Conservation (phyloP, 202 grass and related monocot genomes). For the Dendrocalamus latiflorus region DNA sequence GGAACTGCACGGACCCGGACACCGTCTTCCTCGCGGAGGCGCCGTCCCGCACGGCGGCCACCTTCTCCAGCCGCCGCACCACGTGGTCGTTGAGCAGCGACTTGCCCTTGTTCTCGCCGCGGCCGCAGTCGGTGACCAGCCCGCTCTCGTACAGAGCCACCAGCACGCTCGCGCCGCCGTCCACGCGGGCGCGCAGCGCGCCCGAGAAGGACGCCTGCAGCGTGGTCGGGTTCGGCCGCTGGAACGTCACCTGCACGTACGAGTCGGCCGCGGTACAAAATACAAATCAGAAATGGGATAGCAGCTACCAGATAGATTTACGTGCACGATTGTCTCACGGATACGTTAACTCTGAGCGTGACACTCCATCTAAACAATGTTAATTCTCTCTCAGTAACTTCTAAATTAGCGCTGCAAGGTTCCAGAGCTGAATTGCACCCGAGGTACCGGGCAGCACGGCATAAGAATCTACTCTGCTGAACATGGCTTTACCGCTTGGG, state of each 20-base stretch:
- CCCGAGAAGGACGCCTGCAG: slow-evolving; percentile 58
- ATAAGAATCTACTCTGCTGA: no score
- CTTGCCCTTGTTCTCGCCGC: slow-evolving; percentile 80
- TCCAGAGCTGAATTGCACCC: no score
- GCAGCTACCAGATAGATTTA: no score
- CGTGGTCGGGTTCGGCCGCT: slow-evolving; percentile 47
- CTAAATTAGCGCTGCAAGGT: no score
- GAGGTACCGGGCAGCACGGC: no score
- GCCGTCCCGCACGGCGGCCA: slow-evolving; percentile 50
- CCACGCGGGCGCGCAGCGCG: no score
- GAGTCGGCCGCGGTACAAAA: no score
- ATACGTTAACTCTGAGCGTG: neutral
- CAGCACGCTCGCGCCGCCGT: slow-evolving; percentile 55
- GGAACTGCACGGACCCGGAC: slow-evolving; percentile 58
- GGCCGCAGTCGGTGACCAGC: slow-evolving; percentile 65
- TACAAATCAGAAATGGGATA: neutral
- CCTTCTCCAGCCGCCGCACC: slow-evolving; percentile 79
- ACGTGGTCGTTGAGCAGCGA: slow-evolving; percentile 75
- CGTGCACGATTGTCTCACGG: no score
- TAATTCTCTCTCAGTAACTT: no score
- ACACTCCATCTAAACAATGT: neutral
- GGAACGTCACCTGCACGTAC: slow-evolving; percentile 55
- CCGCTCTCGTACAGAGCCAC: slow-evolving; percentile 82
- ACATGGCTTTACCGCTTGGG: no score
- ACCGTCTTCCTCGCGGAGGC: slow-evolving; percentile 61